phyloP scores from a whole-genome alignment of 495 filamentous ascomycete genomes.

The Astrocystis sublimbata region DNA sequence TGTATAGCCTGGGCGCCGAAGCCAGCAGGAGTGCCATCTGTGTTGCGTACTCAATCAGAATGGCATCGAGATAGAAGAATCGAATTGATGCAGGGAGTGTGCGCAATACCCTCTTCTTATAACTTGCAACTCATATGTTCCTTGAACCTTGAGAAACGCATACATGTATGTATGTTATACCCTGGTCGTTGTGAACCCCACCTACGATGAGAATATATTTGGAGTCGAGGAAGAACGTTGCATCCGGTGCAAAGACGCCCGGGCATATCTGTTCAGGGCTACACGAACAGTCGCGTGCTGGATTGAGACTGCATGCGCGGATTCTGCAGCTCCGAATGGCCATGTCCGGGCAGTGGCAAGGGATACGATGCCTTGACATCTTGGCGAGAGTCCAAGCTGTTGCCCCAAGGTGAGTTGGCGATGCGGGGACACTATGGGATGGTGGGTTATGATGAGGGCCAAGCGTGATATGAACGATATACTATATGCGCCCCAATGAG shows the following conservation, averaged over 20 bases:
- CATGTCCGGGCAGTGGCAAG: neutral
- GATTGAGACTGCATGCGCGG: neutral
- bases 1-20: neutral
- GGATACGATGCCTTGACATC: neutral
- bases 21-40: neutral
- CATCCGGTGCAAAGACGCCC: neutral
- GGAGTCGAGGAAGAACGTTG: neutral
- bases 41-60: neutral
- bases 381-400: neutral
- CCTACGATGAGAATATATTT: neutral
- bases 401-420: neutral
- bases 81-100: neutral
- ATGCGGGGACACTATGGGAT: constrained; percentile 5
- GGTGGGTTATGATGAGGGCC: neutral
- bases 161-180: too few species aligned
- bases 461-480: neutral
- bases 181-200: neutral
- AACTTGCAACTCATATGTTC: neutral
- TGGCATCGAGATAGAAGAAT: neutral
- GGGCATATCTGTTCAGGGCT: neutral
- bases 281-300: neutral
- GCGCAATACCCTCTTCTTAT: neutral
- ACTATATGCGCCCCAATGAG: constrained; percentile 11
- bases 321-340: neutral
- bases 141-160: neutral